phyloP scores from a whole-genome alignment of 768 basidiomycete species.

The Phaffia tasmanica region DNA sequence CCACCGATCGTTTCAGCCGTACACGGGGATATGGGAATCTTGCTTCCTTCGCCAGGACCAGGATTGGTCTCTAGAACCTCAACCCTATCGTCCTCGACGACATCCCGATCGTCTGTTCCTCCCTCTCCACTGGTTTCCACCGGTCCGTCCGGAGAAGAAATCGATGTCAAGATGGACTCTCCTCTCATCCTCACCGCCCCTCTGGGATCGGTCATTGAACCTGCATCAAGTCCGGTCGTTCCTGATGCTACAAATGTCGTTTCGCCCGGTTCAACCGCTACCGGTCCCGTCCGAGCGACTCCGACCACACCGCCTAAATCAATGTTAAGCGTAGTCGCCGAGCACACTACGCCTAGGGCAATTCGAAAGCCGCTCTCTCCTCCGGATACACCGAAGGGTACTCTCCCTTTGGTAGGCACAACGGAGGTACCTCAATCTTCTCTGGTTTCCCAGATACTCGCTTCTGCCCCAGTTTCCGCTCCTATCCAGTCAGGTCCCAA shows the following conservation, averaged over 20 bases:
- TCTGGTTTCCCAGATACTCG: background rate
- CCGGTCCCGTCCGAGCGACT: conserved; percentile 10
- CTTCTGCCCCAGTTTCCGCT: background rate
- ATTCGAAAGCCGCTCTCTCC: background rate
- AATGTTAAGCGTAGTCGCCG: background rate
- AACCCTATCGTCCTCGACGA: conserved; percentile 4
- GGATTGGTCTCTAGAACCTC: background rate
- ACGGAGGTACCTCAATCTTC: background rate
- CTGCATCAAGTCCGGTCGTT: background rate
- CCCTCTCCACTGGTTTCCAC: background rate
- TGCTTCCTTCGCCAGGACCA: background rate
- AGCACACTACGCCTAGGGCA: no score
- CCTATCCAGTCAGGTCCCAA: background rate
- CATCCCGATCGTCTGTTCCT: background rate
- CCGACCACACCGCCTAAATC: conserved; percentile 18
- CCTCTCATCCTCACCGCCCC: conserved; percentile 6
- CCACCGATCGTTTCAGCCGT: conserved; percentile 13
- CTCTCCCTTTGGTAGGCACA: background rate
- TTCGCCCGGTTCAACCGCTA: conserved; percentile 5
- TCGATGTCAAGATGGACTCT: conserved; percentile 21
- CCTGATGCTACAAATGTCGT: background rate
- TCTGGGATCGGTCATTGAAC: background rate
- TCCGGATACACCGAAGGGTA: conserved; percentile 5
- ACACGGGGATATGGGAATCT: conserved; percentile 14
- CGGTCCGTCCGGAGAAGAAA: background rate